Conservation (phyloP, 164 flowering plant genomes). For the Aristolochia fimbriata region DNA sequence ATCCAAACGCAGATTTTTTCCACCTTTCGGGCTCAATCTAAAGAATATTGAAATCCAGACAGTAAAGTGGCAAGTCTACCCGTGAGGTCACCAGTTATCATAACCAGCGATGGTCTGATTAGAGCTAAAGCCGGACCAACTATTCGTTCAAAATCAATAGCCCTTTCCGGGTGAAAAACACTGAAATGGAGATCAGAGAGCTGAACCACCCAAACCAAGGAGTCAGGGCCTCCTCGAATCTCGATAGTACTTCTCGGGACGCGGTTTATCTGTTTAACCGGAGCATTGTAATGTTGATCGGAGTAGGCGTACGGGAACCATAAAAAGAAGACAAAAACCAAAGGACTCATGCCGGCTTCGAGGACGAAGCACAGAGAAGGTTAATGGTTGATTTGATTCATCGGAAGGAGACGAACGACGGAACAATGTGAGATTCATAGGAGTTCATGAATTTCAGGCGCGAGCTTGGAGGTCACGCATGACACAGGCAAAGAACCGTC, state of each 20-base stretch:
- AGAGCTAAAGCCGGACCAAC: constrained; percentile 62
- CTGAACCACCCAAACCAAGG: constrained; percentile 83
- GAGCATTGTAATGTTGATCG: not conserved
- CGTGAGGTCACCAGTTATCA: constrained; percentile 96
- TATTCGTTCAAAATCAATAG: constrained; percentile 45
- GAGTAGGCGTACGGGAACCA: constrained; percentile 2
- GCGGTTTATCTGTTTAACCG: constrained; percentile 4
- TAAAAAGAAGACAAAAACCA: constrained; percentile 1
- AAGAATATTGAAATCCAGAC: not conserved
- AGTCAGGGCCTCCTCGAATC: constrained; percentile 44
- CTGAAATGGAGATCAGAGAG: constrained; percentile 98
- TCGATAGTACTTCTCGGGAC: constrained; percentile 27
- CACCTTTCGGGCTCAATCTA: not conserved
- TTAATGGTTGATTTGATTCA: not conserved
- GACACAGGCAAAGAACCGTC: too few species aligned
- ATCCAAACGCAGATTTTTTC: not conserved
- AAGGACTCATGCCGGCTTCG: not conserved
- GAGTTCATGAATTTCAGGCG: too few species aligned
- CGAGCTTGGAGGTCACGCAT: too few species aligned
- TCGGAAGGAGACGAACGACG: not conserved
- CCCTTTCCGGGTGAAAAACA: constrained; percentile 79
- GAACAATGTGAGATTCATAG: not conserved
- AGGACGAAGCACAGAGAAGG: not conserved
- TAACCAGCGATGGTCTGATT: constrained; percentile 79
- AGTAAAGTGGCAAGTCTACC: constrained; percentile 20